Evolutionary conservation across 1,284 basidiomycete genomes (phyloP), one percentile per base, ranked within the genome.

Genomic region (Sanghuangporus sanghuang): DNA sequence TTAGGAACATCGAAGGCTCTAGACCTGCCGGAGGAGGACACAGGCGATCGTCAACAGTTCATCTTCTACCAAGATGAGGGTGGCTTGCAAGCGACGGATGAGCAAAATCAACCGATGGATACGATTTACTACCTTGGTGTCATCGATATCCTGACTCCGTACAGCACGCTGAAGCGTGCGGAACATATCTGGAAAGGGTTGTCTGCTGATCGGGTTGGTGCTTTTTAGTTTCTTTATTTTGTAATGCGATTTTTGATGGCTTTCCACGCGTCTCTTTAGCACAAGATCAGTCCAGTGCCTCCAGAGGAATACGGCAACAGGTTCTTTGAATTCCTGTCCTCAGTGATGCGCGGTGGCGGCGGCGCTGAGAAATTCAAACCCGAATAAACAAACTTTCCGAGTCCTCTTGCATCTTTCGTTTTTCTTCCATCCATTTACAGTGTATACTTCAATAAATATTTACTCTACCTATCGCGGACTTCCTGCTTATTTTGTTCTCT

Each of bases 61-160:
- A 75, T 97, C 42, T 99, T 98, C 76, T 98, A 98, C 73, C 93
- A 96, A 72, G 95, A 99, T 72, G 97, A 99, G 71, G 96, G 96
- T 27, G 96, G 97, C 0, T 75, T 97, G 64, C 85, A 90, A 35
- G 93, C 95, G 32, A 97, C 96, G 14, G 88, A 96, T 73, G 94
- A 96, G 69, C 75, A 73, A 23, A 96, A 98, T 73, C 78, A 83
- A 38, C 77, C 83, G 3, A 77, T 90, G 74, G 86, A 90, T 68
- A 85, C 85, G 58, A 92, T 99, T 66, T 99, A 98, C 76, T 99
- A 99, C 75, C 79, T 96, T 18, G 95, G 95, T 32, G 84, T 97
- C 56, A 98, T 98, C 71, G 95, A 98, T 75, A 96, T 96, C 69
- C 78, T 95, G 67, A 98, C 96, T 36, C 95, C 95, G 6, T 99